phyloP scores from a whole-genome alignment of 1,284 basidiomycete genomes.

The Xanthoconium separans region DNA sequence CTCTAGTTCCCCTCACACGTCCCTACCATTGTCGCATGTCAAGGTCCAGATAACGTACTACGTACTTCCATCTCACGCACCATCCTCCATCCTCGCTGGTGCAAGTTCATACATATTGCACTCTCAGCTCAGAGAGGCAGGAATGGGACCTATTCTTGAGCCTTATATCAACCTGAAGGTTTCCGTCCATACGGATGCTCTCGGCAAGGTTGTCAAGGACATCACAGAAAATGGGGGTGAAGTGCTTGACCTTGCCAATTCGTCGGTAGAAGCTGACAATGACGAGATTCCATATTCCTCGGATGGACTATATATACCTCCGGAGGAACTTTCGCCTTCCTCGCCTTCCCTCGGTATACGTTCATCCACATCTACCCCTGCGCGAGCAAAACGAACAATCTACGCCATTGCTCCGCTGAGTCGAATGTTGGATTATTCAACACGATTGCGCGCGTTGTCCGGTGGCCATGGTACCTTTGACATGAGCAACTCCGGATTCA shows the following conservation, averaged over 20 bases:
- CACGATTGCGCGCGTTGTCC: conserved; percentile 73
- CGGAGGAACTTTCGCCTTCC: conserved; percentile 69
- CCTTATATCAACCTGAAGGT: conserved; percentile 70
- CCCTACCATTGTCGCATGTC: conserved; percentile 63
- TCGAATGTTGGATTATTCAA: conserved; percentile 79
- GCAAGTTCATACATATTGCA: conserved; percentile 66
- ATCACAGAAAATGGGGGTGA: conserved; percentile 75
- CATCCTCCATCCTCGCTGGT: conserved; percentile 57
- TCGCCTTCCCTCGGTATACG: conserved; percentile 39
- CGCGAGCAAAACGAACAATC: conserved; percentile 56
- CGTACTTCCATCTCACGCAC: conserved; percentile 40
- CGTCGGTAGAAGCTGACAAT: conserved; percentile 41
- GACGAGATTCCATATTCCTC: conserved; percentile 49
- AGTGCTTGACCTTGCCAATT: conserved; percentile 57
- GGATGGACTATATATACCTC: conserved; percentile 72
- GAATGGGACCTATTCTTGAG: conserved; percentile 71
- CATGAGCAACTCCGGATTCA: conserved; percentile 76
- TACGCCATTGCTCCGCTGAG: conserved; percentile 74
- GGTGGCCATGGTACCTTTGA: conserved; percentile 83
- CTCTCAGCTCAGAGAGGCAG: conserved; percentile 54
- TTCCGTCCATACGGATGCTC: conserved; percentile 58
- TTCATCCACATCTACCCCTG: conserved; percentile 31
- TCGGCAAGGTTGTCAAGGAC: conserved; percentile 76
- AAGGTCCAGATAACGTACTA: conserved; percentile 52
- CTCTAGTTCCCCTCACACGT: conserved; percentile 74